Base-by-base conservation (phyloP, 2,329 filamentous ascomycete genomes). In the Echinosphaeria canescens region DNA sequence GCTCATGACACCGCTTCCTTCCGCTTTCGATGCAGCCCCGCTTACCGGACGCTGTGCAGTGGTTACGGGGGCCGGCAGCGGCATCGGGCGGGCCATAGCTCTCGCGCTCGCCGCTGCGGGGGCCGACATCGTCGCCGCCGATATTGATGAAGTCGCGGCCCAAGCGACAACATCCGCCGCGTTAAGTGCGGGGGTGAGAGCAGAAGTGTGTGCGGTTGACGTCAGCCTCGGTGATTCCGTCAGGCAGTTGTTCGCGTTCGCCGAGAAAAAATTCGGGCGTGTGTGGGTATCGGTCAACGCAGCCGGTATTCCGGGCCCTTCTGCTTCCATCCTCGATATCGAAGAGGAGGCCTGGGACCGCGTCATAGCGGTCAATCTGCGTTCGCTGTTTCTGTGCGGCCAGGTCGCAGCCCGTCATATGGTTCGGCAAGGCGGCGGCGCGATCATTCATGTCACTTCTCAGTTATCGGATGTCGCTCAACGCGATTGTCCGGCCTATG, bases 401-500 rank as follows among this genome's bases (percentile, higher is more conserved):
- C 78, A 84, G 44, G 61, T 80, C 11, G 79, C 78, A 34, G 69
- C 71, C 10, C n/a, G n/a, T n/a, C 75, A 84, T 52, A 81, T 88
- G 67, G 67, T 88, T 15, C 54, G 63, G 31, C n/a, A n/a, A n/a
- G n/a, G n/a, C n/a, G n/a, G n/a, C n/a, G 76, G 76, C 14, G 62
- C 59, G 41, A 75, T 92, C 50, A 75, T 92, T 55, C 92, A 91
- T 51, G 79, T 92, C 2, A n/a, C n/a, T n/a, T n/a, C n/a, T n/a
- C n/a, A n/a, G n/a, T n/a, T n/a, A n/a, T n/a, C n/a, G n/a, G n/a
- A n/a, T n/a, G n/a, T n/a, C n/a, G n/a, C n/a, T n/a, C n/a, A n/a
- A n/a, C n/a, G n/a, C n/a, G n/a, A n/a, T n/a, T n/a, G n/a, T n/a
- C 81, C 81, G 0, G 82, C 82, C 2, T 92, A 92, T 43, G 75